Evolutionary conservation across 2,329 filamentous ascomycete genomes (phyloP).

Genomic region (Fusarium lyarnte): DNA sequence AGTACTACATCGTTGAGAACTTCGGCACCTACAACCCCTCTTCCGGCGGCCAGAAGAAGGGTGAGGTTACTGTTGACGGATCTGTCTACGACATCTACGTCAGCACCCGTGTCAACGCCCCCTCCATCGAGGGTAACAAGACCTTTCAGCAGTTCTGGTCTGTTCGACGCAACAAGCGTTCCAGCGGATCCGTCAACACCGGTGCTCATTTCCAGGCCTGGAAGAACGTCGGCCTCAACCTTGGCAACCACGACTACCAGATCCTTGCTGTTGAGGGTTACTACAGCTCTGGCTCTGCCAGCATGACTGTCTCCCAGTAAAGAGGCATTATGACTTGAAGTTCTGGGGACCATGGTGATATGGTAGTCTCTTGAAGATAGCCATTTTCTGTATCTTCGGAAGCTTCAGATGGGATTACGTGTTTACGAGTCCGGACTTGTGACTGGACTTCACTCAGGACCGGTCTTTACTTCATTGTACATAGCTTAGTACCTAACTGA

Average conservation of each 20-base stretch:
- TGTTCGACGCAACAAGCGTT: constrained; percentile 59
- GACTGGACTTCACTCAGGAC: not conserved
- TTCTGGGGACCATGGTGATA: not conserved
- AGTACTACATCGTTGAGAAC: constrained; percentile 54
- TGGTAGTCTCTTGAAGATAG: not conserved
- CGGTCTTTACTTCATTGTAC: constrained; percentile 11
- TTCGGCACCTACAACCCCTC: constrained; percentile 48
- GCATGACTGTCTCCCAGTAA: constrained; percentile 54
- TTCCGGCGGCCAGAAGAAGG: constrained; percentile 45
- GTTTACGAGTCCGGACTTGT: constrained; percentile 7
- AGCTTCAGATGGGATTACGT: not conserved
- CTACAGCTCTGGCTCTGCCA: constrained; percentile 58
- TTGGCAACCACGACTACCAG: constrained; percentile 63
- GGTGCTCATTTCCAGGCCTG: constrained; percentile 64
- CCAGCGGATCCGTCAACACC: constrained; percentile 59
- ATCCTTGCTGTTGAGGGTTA: constrained; percentile 66
- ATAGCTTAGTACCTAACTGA: constrained; percentile 5
- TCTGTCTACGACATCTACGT: constrained; percentile 51
- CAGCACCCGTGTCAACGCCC: constrained; percentile 52
- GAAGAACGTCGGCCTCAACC: constrained; percentile 56
- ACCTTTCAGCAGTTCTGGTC: constrained; percentile 66
- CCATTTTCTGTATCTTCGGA: not conserved
- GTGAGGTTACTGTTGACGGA: constrained; percentile 50
- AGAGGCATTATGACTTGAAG: too few species aligned
- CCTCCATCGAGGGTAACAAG: constrained; percentile 59